A percentile compares a stretch with the other conserved stretches of the same genome.
Conservation (phyloP, 2,329 filamentous ascomycete species). For the Penicillium hesseltinei region DNA sequence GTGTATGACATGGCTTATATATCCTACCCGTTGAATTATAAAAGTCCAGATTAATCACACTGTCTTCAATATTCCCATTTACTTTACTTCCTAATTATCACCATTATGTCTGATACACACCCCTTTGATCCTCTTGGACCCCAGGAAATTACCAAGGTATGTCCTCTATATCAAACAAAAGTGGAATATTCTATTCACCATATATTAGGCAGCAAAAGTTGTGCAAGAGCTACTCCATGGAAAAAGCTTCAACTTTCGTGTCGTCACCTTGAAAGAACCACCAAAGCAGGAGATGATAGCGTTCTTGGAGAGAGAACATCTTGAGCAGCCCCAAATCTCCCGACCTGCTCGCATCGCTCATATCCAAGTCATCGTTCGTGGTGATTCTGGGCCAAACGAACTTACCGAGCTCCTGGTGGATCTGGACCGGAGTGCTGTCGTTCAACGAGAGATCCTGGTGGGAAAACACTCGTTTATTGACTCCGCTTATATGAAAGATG, state of each 20-base stretch:
- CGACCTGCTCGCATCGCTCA: conserved; percentile 40
- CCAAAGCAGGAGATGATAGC: conserved; percentile 48
- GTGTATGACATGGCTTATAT: neutral
- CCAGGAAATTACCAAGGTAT: conserved; percentile 31
- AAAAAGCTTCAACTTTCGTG: conserved; percentile 45
- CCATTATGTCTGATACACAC: conserved; percentile 24
- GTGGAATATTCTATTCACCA: neutral
- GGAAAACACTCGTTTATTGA: conserved; percentile 32
- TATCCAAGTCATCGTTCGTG: conserved; percentile 35
- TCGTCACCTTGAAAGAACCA: conserved; percentile 53
- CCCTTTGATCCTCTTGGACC: conserved; percentile 34
- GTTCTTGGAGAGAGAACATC: conserved; percentile 48
- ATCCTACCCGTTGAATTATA: neutral
- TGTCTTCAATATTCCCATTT: neutral
- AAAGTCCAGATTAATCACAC: neutral
- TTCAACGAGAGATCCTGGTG: conserved; percentile 17
- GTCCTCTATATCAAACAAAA: neutral
- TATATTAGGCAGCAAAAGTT: conserved; percentile 21
- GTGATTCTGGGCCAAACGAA: conserved; percentile 11
- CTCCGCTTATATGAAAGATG: conserved; percentile 48
- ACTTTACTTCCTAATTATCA: neutral
- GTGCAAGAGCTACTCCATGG: conserved; percentile 38
- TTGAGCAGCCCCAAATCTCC: conserved; percentile 14
- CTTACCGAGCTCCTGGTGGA: conserved; percentile 26
- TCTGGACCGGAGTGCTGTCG: conserved; percentile 16